Conservation (phyloP, 2,329 filamentous ascomycete genomes). For the Fusarium palustre region DNA sequence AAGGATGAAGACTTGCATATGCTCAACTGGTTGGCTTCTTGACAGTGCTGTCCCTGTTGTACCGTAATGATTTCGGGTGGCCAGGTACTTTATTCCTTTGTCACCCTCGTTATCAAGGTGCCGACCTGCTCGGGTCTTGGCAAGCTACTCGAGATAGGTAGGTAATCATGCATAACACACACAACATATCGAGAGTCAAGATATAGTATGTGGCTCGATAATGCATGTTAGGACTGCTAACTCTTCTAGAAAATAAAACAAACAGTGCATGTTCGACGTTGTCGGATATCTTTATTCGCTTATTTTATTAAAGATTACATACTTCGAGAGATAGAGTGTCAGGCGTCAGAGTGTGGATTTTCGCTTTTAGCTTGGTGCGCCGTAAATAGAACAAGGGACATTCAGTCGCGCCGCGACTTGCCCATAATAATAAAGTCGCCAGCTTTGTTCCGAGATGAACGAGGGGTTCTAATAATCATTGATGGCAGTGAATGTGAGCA, state of each 20-base stretch:
- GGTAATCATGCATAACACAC: not conserved
- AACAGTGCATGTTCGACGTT: no score
- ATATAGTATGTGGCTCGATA: not conserved
- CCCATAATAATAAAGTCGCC: not conserved
- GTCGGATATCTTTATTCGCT: not conserved
- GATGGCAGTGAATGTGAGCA: not conserved
- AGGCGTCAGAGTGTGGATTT: not conserved
- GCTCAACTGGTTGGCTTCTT: not conserved
- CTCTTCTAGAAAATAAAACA: not conserved
- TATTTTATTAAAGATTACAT: not conserved
- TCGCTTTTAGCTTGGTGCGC: not conserved
- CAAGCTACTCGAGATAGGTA: not conserved
- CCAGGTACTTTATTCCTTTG: not conserved
- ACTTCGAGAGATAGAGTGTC: not conserved
- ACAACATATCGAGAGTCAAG: not conserved
- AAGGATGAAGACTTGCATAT: not conserved
- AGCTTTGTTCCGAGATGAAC: slow-evolving; percentile 8
- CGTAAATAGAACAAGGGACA: slow-evolving; percentile 6
- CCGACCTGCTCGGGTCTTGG: not conserved
- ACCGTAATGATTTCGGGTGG: not conserved
- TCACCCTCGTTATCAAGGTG: not conserved
- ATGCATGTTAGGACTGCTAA: not conserved
- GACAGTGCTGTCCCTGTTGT: not conserved
- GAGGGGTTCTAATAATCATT: not conserved
- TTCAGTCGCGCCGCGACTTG: slow-evolving; percentile 4